phyloP scores from a whole-genome alignment of 2,329 filamentous ascomycete genomes.

The Ceratocystis destructans region DNA sequence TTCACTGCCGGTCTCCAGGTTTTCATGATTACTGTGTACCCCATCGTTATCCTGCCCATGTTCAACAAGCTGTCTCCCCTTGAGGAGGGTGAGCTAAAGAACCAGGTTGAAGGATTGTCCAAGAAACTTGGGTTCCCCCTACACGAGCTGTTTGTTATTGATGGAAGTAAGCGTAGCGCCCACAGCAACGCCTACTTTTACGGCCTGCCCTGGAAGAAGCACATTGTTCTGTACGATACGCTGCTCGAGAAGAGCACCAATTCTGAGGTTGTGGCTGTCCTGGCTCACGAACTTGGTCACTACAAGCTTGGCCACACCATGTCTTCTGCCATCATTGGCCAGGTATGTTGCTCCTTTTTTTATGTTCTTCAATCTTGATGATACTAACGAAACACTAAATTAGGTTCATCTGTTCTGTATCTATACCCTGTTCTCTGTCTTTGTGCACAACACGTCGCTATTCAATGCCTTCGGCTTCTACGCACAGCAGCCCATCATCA shows the following conservation, averaged over 20 bases:
- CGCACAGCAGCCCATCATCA: constrained; percentile 74
- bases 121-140: constrained; percentile 80
- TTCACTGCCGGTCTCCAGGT: constrained; percentile 83
- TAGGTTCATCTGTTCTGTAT: constrained; percentile 92
- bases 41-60: constrained; percentile 79
- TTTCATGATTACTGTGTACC: constrained; percentile 92
- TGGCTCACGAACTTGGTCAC: constrained; percentile 92
- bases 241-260: constrained; percentile 88
- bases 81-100: constrained; percentile 75
- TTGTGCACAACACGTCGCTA: constrained; percentile 86
- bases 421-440: constrained; percentile 90
- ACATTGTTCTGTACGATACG: constrained; percentile 98
- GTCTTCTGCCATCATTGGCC: constrained; percentile 26
- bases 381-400: constrained; percentile 23
- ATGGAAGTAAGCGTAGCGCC: constrained; percentile 73
- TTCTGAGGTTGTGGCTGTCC: constrained; percentile 83
- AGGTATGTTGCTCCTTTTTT: constrained; percentile 68
- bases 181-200: constrained; percentile 94
- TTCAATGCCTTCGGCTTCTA: constrained; percentile 86
- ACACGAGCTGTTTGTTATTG: constrained; percentile 85
- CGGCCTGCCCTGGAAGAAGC: constrained; percentile 97
- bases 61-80: constrained; percentile 98
- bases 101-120: constrained; percentile 71
- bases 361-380: constrained; percentile 39
- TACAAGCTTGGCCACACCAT: constrained; percentile 92